Evolutionary conservation across 2,329 filamentous ascomycete species (phyloP), one percentile per base, ranked within the genome.

Genomic region (Stromatinia cepivora): DNA sequence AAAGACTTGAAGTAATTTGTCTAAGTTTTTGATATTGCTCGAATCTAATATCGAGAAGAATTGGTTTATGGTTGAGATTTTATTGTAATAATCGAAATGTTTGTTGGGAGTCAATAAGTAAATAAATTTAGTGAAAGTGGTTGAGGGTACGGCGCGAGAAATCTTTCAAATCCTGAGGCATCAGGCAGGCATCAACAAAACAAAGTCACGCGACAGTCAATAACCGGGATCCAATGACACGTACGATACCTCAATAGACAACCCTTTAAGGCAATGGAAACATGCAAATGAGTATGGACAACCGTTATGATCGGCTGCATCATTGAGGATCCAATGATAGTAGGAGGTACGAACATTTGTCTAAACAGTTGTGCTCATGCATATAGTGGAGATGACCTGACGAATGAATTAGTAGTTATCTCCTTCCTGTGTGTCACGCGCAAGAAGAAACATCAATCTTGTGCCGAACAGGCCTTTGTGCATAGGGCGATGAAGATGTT

Each of bases 261-360:
- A 42, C 15, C 15, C 11, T 17, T 42, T 17, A 5, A 59, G 61
- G 39, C 66, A 71, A 10, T 10, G 25, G 39, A 62, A 62, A 25
- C 53, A 66, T 20, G 57, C 46, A 25, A 64, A 70, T 25, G 70
- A 71, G 53, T 59, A 66, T 15, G 65, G 65, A 50, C 68, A 70
- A n/a, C 42, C 48, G 9, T 64, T 70, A 58, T 70, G 39, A 28
- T 52, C 54, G 3, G 69, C 70, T 15, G 42, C 11, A n/a, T 65
- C 70, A 8, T 22, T 67, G 17, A 22, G 61, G 2, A 69, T 54
- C 59, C 63, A 67, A 17, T 54, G 11, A 39, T 31, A 67, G 62
- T 61, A 61, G 50, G 50, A 28, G 46, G 54, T 36, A 13, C 22
- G 39, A 15, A 42, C 56, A 17, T 25, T 5, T 63, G 11, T 52